Conservation (phyloP, 2,329 filamentous ascomycete genomes). For the Myriosclerotinia duriaeana region DNA sequence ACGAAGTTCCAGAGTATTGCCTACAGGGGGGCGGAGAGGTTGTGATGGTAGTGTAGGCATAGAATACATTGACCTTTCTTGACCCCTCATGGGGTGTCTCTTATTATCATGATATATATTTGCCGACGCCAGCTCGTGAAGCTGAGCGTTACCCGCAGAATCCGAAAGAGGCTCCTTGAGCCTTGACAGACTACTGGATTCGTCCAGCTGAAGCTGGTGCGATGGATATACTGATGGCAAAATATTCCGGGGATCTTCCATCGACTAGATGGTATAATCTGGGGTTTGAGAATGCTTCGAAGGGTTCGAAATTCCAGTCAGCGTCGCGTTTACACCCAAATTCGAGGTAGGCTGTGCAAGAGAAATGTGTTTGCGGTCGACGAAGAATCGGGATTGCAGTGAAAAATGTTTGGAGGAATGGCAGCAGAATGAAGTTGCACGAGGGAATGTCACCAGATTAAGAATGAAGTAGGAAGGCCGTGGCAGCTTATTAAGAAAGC, state of each 20-base stretch:
- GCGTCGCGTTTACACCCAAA: slow-evolving; percentile 24
- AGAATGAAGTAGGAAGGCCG: slow-evolving; percentile 39
- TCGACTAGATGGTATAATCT: slow-evolving; percentile 27
- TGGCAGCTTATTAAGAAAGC: slow-evolving; percentile 37
- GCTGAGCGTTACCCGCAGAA: slow-evolving; percentile 39
- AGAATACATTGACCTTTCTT: slow-evolving; percentile 34
- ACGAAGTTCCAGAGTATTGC: slow-evolving; percentile 36
- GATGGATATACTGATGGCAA: slow-evolving; percentile 32
- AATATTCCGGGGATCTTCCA: slow-evolving; percentile 36
- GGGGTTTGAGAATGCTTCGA: slow-evolving; percentile 37
- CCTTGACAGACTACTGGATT: slow-evolving; percentile 29
- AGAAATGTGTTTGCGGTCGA: slow-evolving; percentile 31
- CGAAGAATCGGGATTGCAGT: slow-evolving; percentile 38
- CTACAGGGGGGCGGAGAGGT: slow-evolving; percentile 29
- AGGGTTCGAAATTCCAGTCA: slow-evolving; percentile 28
- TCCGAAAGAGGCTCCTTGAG: slow-evolving; percentile 36
- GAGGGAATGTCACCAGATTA: slow-evolving; percentile 38
- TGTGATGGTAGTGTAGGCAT: slow-evolving; percentile 37
- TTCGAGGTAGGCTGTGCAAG: slow-evolving; percentile 27
- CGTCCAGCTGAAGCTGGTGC: slow-evolving; percentile 30
- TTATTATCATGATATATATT: slow-evolving; percentile 38
- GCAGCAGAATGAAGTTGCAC: slow-evolving; percentile 28
- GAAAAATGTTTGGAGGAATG: slow-evolving; percentile 42
- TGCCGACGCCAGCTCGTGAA: slow-evolving; percentile 34
- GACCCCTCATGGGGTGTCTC: slow-evolving; percentile 27